Evolutionary conservation across 2,329 filamentous ascomycete genomes (phyloP), one percentile per base, ranked within the genome.

Genomic region (Microdochium paspali): DNA sequence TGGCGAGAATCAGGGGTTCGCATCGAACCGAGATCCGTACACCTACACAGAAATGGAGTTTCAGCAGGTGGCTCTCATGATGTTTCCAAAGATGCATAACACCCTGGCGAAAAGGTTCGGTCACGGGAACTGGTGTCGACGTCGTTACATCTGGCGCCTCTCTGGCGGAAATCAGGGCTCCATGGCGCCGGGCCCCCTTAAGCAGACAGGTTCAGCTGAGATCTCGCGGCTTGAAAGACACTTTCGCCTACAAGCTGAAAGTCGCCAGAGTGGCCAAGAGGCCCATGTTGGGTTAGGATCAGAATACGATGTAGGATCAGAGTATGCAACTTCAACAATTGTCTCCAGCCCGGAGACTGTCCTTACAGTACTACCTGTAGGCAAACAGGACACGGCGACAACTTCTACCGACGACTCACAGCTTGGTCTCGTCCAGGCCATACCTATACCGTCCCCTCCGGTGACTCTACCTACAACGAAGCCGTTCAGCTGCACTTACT

Each of bases 401-500:
- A 40, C 35, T 3, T 10, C 23, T 3, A 40, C 35, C 6, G 35
- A 42, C 6, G 49, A 50, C 21, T 48, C 48, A 10, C 44, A 43
- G 3, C 32, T 21, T 21, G 21, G n/a, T 18, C 28, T 44, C 44
- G 18, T 45, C 30, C 39, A 31, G 20, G 20, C 21, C 35, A 47
- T 43, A 20, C 21, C 28, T 47, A 47, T 4, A 50, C 54, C 24
- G 45, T 39, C 7, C 20, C 51, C 50, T 4, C 51, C 53, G 2
- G 48, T 53, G 4, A 32, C 46, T 21, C 24, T 49, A 9, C 47
- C 47, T 4, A 35, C 23, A 13, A 46, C 24, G 3, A 44, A 48
- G 20, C 31, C 32, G 3, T 55, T 55, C 40, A 3, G 44, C 6
- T 57, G 54, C 43, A 52, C 48, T 1, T 54, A 51, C 35, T 57